Evolutionary conservation across 306 rosid genomes (phyloP), one percentile per base, ranked within the genome.

Genomic region (Cicer judaicum): DNA sequence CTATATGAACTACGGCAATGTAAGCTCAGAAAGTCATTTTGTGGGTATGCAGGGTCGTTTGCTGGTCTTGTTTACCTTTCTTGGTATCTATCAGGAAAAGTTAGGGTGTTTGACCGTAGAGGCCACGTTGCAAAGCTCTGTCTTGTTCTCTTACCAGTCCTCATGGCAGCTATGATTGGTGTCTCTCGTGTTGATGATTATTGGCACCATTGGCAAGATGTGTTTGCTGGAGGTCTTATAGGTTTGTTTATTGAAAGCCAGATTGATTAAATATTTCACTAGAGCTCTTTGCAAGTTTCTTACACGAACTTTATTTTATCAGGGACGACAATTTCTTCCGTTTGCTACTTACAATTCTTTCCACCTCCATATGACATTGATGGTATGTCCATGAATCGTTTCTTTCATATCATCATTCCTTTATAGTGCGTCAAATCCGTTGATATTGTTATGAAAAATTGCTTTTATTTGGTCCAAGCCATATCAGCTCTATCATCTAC

Each of bases 141-240:
- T 82, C 78, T 89, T 73, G 82, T 85, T 73, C 53, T 91, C 77
- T 62, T 82, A 52, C 97, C 98, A 8, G 5, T 93, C 62, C 97
- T 93, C 62, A 14, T 82, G 84, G 97, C 96, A 3, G 86, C 96
- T 50, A 72, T 93, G 61, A 80, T 93, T 70, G 96, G 70, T 41
- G 92, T 93, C 61, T 89, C 98, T 62, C 97, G 97, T 61, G 92
- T 93, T 75, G 98, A 93, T 82, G 96, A 93, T 80, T 93, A 93
- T 82, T 89, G 96, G 97, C 98, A 93, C 88, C 97, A 93, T 73
- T 89, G 97, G 98, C 91, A 88, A 79, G 97, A 93, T 72, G 96
- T 91, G 74, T 89, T 89, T 80, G 87, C 96, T 50, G 97, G 96
- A 46, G 89, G 83, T 79, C 94, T 93, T 69, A 62, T 93, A 68